Conservation (phyloP, 441 rosid species). For the Theobroma grandiflorum region DNA sequence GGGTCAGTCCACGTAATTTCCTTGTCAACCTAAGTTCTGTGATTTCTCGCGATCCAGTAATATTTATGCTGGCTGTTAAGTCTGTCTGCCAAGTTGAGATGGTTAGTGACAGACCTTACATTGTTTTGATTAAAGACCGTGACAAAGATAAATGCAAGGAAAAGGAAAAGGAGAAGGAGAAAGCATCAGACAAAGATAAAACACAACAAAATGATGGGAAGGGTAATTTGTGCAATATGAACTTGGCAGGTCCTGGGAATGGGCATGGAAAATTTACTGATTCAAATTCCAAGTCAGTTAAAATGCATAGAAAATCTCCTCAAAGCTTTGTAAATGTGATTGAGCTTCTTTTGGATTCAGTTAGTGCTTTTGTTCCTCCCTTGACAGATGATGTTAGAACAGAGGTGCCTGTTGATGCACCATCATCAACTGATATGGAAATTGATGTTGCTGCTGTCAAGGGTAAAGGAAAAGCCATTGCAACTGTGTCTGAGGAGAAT, state of each 20-base stretch:
- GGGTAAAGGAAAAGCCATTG: conserved; percentile 96
- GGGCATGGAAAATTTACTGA: conserved; percentile 59
- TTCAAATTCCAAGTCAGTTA: conserved; percentile 69
- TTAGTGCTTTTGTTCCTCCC: conserved; percentile 75
- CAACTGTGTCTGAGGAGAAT: conserved; percentile 62
- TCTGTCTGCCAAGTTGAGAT: conserved; percentile 95
- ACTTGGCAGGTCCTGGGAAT: conserved; percentile 47
- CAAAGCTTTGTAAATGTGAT: conserved; percentile 85
- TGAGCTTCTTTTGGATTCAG: conserved; percentile 92
- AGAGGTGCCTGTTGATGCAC: conserved; percentile 44
- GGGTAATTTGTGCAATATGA: conserved; percentile 51
- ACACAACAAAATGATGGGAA: conserved; percentile 66
- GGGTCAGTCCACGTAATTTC: conserved; percentile 89
- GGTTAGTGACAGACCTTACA: conserved; percentile 94
- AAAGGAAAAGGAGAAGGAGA: conserved; percentile 82
- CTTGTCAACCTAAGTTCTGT: conserved; percentile 78
- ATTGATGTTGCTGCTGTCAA: conserved; percentile 82
- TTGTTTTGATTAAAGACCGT: conserved; percentile 89
- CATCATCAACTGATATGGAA: conserved; percentile 81
- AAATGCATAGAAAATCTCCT: conserved; percentile 79
- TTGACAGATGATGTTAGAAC: conserved; percentile 57
- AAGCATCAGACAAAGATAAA: conserved; percentile 72
- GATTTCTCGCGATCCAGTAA: conserved; percentile 85
- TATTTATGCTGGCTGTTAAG: conserved; percentile 86
- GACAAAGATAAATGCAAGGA: conserved; percentile 86